Base-by-base conservation (phyloP, 345 rosid species). In the Acer campestre region DNA sequence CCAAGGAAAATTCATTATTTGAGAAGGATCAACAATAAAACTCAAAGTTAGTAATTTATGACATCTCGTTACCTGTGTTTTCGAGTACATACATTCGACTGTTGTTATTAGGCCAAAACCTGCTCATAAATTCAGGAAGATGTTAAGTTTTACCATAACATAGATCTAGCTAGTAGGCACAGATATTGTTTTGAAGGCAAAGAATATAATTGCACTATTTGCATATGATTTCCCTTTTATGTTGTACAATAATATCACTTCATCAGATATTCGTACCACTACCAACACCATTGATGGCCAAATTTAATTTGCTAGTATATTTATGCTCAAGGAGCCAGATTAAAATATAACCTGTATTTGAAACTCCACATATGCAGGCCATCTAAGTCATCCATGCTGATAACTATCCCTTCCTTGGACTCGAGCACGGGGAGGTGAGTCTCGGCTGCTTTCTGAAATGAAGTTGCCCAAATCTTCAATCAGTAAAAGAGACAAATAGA, bases 71-170 rank as follows among this genome's bases (percentile, higher is more conserved):
- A 97, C 99, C 99, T 6, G 98, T 96, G 67, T 97, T 97, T 83
- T 97, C 99, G 10, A 97, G 91, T 48, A 97, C 98, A 68, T 97
- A 94, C 98, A 97, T 97, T 62, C 98, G 80, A 79, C 99, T 97
- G 70, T 90, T 97, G 92, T 97, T 97, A 73, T 94, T 94, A 22
- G 99, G 99, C 98, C 99, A 94, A 82, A 89, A 97, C 90, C 99
- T 97, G 90, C 78, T 70, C 44, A 81, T 1, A 16, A 44, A 64
- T 27, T 62, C 22, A 75, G 65, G 48, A 84, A 70, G 23, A 81
- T 13, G 10, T 46, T 46, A 38, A 51, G 61, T 44, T 65, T 27
- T 35, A 29, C 20, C 55, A 13, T 9, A 16, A 23, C 10, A 23
- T 10, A n/a, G n/a, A 14, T 20, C 12, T 29, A 44, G 12, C 12